Evolutionary conservation across 805 yeast genomes (phyloP), one percentile per base, ranked within the genome.

Genomic region (Candida ipomoeae): DNA sequence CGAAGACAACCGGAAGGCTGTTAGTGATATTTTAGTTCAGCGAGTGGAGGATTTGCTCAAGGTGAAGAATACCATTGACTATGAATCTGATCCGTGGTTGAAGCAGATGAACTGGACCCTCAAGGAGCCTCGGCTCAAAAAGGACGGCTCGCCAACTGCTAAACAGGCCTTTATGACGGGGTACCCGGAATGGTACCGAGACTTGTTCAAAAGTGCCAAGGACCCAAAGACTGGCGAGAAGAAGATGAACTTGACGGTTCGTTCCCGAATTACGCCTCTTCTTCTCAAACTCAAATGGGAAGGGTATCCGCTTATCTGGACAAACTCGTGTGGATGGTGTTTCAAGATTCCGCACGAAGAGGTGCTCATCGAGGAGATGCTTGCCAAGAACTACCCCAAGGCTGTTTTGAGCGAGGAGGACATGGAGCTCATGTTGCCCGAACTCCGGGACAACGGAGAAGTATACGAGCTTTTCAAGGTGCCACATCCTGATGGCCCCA

Each of bases 111-210:
- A 94, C 65, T 94, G 99, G 99, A 78, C 82, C 0, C 70, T 85
- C 1, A 74, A 73, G 32, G 85, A 87, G 1, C 64, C 77, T 0
- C 77, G 82, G 47, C 55, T 82, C 39, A 87, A 84, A 13, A 89
- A 89, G 62, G 74, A 79, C 36, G 96, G 94, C 2, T 69, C 68
- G 3, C 87, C 89, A 1, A 77, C 71, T 21, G 87, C 88, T 48
- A 82, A 79, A 23, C 96, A 89, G 65, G 76, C 78, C 1, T 89
- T 81, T 58, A 62, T 89, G 43, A 95, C 96, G 0, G 98, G 97
- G 0, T 89, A 77, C 59, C 99, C 99, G 0, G 85, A 85, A 56
- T 94, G 99, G 99, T 95, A 88, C 65, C 80, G 86, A 52, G 83
- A 82, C 23, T 61, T 81, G 35, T 69, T 73, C 53, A 74, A 70